Conservation (phyloP, 306 rosid genomes). For the Quercus dentata region DNA sequence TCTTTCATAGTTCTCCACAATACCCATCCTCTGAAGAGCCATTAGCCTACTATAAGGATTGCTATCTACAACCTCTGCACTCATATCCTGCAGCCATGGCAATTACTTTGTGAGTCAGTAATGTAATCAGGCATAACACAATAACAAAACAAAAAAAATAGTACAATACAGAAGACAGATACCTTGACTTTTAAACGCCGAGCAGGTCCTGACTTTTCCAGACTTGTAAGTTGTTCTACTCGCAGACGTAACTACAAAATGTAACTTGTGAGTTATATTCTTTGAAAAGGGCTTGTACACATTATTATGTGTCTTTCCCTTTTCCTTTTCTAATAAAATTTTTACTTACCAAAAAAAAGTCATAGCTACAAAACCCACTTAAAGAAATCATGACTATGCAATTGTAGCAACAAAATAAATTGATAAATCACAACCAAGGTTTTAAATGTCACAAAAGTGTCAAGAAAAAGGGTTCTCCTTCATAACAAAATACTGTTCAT, state of each 20-base stretch:
- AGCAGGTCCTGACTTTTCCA: constrained; percentile 48
- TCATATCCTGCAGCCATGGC: constrained; percentile 76
- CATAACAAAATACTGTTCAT: neutral
- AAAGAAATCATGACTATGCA: too few relatives aligned
- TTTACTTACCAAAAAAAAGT: too few relatives aligned
- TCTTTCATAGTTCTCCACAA: constrained; percentile 88
- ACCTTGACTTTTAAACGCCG: constrained; percentile 85
- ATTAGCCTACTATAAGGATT: constrained; percentile 97
- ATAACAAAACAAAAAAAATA: neutral
- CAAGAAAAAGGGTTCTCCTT: neutral
- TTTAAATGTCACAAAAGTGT: neutral
- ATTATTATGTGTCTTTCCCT: too few relatives aligned
- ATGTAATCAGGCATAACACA: neutral
- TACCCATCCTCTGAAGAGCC: constrained; percentile 99
- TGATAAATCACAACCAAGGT: neutral
- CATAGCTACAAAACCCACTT: too few relatives aligned
- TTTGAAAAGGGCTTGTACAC: too few relatives aligned
- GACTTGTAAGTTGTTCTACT: constrained; percentile 52
- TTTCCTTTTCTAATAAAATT: too few relatives aligned
- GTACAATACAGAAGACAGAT: neutral
- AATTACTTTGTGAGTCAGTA: constrained; percentile 5
- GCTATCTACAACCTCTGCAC: constrained; percentile 93
- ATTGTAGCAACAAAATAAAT: too few relatives aligned
- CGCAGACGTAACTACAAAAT: constrained; percentile 62
- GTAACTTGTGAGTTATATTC: too few relatives aligned